These are phyloP conservation scores for Peronospora farinosa DNA, from an alignment of 352 stramenopile genomes.

Conservation along the genomic window DNA sequence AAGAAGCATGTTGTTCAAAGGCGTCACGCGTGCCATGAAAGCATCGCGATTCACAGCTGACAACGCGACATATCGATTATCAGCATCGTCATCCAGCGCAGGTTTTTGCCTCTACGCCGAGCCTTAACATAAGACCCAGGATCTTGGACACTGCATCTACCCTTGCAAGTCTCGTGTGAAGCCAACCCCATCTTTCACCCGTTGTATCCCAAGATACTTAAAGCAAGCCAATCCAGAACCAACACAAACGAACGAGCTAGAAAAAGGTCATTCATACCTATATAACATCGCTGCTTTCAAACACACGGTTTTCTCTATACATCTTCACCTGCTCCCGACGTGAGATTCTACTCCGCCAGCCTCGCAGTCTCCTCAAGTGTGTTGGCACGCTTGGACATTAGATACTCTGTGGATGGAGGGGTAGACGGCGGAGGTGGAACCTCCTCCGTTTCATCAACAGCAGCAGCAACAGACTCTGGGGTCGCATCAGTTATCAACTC, in stretches of 20 bases:
- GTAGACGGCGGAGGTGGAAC: conserved; percentile 15
- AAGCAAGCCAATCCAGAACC: background rate
- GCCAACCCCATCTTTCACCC: too few relatives aligned
- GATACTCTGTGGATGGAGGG: conserved; percentile 43
- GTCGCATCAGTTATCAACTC: conserved; percentile 6
- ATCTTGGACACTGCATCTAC: too few relatives aligned
- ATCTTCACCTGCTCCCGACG: background rate
- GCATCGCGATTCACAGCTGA: conserved; percentile 23
- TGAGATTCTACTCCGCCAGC: conserved; percentile 8
- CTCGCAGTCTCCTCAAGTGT: conserved; percentile 26
- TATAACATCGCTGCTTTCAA: conserved; percentile 5
- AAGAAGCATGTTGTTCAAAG: conserved; percentile 50
- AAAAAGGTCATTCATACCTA: background rate
- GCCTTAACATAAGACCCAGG: conserved; percentile 31
- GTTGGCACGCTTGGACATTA: conserved; percentile 45
- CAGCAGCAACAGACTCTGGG: conserved; percentile 16
- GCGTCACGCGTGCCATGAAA: conserved; percentile 27
- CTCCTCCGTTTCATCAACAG: conserved; percentile 26
- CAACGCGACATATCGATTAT: conserved; percentile 44
- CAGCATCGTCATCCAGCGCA: conserved; percentile 43
- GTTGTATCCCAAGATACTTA: background rate
- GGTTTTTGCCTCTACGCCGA: conserved; percentile 36
- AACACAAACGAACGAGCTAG: background rate
- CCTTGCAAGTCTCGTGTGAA: too few relatives aligned
- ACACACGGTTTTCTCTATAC: background rate